Base-by-base conservation (phyloP, 2,329 filamentous ascomycete genomes). In the Diatrype stigma region DNA sequence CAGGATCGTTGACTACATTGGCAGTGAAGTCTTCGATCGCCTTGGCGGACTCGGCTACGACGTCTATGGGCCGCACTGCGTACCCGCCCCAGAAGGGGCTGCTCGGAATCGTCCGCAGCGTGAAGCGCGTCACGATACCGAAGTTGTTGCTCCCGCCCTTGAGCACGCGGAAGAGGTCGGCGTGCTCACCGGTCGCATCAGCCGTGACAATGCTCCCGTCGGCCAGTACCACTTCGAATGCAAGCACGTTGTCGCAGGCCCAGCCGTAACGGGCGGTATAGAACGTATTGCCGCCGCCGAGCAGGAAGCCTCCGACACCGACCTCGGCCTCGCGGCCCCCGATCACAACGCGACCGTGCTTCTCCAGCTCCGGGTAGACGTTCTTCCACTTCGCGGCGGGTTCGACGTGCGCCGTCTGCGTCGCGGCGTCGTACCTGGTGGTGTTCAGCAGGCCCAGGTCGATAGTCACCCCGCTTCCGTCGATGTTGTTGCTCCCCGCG, bases 151-250 rank as follows among this genome's bases (percentile, higher is more conserved):
- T 6, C 1, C 56, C 58, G 19, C 70, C 69, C 28, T 69, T 63
- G 52, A 50, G 40, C 2, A 30, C 47, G 6, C 45, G 40, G 12
- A 50, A 45, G 19, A 50, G 32, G 21, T 50, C 37, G 21, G 37
- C 37, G 12, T 42, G 37, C 11, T 42, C 19, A 7, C 19, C 19
- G 6, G 4, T 7, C 17, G 37, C 12, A 6, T 42, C 37, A n/a
- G 37, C 37, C 11, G 37, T 42, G 21, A 42, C 12, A n/a, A 42
- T 21, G n/a, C 37, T n/a, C 26, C 40, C 47, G 38, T 42, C 40
- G 14, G 69, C 68, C 1, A 74, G 65, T 4, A 77, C 72, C 23
- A 77, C 68, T 48, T 73, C 52, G 45, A 61, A 74, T 45, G 65
- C 67, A 32, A 63, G 50, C 4, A 77, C 67, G 35, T 69, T 73